phyloP scores from a whole-genome alignment of 805 yeast species.

The Kodamaea leandrae region DNA sequence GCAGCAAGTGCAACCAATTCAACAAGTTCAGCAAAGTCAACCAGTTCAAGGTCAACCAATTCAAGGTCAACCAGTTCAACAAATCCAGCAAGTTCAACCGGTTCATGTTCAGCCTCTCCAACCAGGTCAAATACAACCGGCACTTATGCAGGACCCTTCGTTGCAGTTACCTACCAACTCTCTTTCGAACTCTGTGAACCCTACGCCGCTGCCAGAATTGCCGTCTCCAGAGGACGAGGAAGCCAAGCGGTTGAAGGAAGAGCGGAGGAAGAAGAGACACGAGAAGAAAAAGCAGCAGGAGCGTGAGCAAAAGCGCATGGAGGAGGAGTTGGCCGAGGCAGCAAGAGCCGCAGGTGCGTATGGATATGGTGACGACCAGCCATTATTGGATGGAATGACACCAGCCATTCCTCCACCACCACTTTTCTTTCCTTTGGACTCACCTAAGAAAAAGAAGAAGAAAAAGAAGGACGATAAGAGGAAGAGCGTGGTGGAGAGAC shows the following conservation, averaged over 20 bases:
- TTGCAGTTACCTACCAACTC: not conserved
- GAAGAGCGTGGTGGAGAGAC: slow-evolving; percentile 5
- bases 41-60: not conserved
- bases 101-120: not conserved
- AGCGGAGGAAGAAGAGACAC: slow-evolving; percentile 15
- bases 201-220: slow-evolving; percentile 2
- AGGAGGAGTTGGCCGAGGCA: slow-evolving; percentile 11
- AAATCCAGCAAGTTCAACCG: slow-evolving; percentile 1
- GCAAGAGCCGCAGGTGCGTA: slow-evolving; percentile 11
- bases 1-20: slow-evolving; percentile 5
- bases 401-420: slow-evolving; percentile 13
- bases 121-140: no score
- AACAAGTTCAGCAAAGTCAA: not conserved
- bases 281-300: slow-evolving; percentile 18
- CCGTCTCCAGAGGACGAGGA: slow-evolving; percentile 10
- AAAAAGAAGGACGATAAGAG: slow-evolving; percentile 15
- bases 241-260: slow-evolving; percentile 13
- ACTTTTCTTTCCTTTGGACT: slow-evolving; percentile 12
- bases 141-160: slow-evolving; percentile 2
- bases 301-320: slow-evolving; percentile 10
- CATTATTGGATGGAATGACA: slow-evolving; percentile 3
- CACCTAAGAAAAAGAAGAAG: slow-evolving; percentile 15
- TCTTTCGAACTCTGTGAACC: not conserved
- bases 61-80: slow-evolving; percentile 5
- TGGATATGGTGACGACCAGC: slow-evolving; percentile 7